Percentiles rank a stretch among this genome's conserved stretches.
phyloP scores from a whole-genome alignment of 495 filamentous ascomycete genomes.

The Aspergillus sclerotioniger region DNA sequence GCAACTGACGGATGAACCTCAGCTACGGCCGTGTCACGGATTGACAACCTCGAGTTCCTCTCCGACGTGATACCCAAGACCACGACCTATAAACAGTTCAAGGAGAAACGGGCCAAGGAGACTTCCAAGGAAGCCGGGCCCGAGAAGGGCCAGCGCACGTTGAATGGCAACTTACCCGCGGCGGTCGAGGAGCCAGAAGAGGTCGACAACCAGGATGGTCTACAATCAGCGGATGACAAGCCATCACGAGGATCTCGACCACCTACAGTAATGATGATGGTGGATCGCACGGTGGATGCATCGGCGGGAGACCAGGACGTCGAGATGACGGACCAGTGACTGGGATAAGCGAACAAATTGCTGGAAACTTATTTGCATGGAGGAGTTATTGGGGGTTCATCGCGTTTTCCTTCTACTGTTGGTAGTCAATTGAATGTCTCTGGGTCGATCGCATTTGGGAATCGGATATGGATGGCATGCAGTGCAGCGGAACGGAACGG shows the following conservation, averaged over 20 bases:
- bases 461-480: not conserved
- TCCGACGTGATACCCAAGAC: slow-evolving; percentile 87
- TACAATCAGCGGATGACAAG: slow-evolving; percentile 18
- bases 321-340: slow-evolving; percentile 45
- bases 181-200: slow-evolving; percentile 25
- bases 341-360: slow-evolving; percentile 17
- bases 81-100: slow-evolving; percentile 73
- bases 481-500: slow-evolving; percentile 11
- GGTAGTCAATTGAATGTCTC: slow-evolving; percentile 14
- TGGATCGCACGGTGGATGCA: slow-evolving; percentile 34
- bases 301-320: slow-evolving; percentile 29
- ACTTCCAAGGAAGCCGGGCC: slow-evolving; percentile 39
- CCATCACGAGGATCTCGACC: slow-evolving; percentile 29
- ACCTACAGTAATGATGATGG: slow-evolving; percentile 37
- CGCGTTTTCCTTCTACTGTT: slow-evolving; percentile 11
- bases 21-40: slow-evolving; percentile 84
- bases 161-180: slow-evolving; percentile 38
- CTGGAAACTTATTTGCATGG: slow-evolving; percentile 18
- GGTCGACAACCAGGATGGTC: slow-evolving; percentile 10
- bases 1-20: slow-evolving; percentile 6
- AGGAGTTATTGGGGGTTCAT: slow-evolving; percentile 28
- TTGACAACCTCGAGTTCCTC: slow-evolving; percentile 95
- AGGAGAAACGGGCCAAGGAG: slow-evolving; percentile 58
- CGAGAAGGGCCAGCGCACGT: slow-evolving; percentile 54
- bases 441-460: slow-evolving; percentile 9